Percentiles rank a stretch among this genome's conserved stretches.
Evolutionary conservation across 768 basidiomycete genomes (phyloP).

Genomic region (Leccinellum luteum): DNA sequence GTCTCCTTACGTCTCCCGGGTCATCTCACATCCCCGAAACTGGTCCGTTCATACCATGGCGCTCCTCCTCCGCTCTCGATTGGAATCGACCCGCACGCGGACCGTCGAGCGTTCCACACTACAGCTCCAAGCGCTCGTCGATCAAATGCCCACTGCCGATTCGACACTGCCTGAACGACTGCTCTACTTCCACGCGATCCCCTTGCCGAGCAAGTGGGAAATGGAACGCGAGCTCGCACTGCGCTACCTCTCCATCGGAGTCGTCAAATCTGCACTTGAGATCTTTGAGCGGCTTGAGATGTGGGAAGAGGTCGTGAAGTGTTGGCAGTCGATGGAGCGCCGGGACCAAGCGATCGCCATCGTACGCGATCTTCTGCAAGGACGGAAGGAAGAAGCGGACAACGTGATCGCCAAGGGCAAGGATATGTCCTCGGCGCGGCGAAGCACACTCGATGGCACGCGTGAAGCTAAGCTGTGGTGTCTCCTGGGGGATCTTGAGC

Average conservation of each 20-base stretch:
- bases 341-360: conserved; percentile 75
- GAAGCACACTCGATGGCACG: conserved; percentile 52
- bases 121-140: conserved; percentile 92
- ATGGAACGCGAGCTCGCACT: conserved; percentile 87
- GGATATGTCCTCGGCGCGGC: conserved; percentile 39
- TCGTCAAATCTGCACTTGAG: conserved; percentile 85
- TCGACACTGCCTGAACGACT: conserved; percentile 73
- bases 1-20: conserved; percentile 86
- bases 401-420: conserved; percentile 62
- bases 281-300: conserved; percentile 94
- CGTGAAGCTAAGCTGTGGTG: conserved; percentile 94
- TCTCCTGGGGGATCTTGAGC: conserved; percentile 88
- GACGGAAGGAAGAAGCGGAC: conserved; percentile 81
- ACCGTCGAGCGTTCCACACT: conserved; percentile 91
- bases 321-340: conserved; percentile 79
- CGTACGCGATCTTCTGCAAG: conserved; percentile 83
- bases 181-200: conserved; percentile 74
- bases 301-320: conserved; percentile 97
- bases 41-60: conserved; percentile 99
- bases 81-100: conserved; percentile 83
- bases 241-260: conserved; percentile 82
- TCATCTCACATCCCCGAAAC: conserved; percentile 85
- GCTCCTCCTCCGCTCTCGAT: conserved; percentile 85
- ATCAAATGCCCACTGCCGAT: conserved; percentile 92
- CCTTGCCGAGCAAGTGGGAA: conserved; percentile 89